Evolutionary conservation across 768 basidiomycete species (phyloP), one percentile per base, ranked within the genome.

Genomic region (Megacollybia marginata): DNA sequence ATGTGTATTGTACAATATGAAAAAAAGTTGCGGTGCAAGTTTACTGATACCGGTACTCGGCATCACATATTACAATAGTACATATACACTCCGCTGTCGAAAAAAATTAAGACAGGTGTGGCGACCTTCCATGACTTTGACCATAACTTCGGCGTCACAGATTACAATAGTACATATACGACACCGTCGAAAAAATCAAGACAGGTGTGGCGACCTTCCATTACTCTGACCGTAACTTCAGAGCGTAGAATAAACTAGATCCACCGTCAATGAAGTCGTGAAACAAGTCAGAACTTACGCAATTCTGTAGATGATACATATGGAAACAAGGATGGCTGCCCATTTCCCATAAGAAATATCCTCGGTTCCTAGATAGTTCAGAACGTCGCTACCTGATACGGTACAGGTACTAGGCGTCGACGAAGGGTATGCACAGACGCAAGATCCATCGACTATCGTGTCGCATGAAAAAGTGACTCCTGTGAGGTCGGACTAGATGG

Each of bases 351-450:
- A 76, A 9, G 61, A 65, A n/a, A 76, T 67, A 0, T 59, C 57
- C 4, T 61, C 67, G 45, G 76, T 74, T 5, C 69, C 70, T n/a
- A 81, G 69, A 49, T 74, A 68, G 33, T 65, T 46, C 15, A 80
- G 61, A 1, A 82, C 71, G 52, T 82, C 78, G 5, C 68, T 65
- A 5, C 79, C 79, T 0, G 72, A 66, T 2, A 80, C 64, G 0
- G 72, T 75, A 52, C 78, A 79, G 5, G 62, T 59, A 3, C 59
- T 62, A 1, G 70, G 65, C 10, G 70, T 67, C 2, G 75, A 73
- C 11, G 72, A 70, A 10, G 78, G 72, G 57, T 76, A 79, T 4
- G 75, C 72, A 51, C 80, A 82, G 8, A 57, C 54, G 51, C 76
- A 79, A 7, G 58, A 47, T 3, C 65, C 38, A 18, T 40, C 18